Evolutionary conservation across 257 asterid species (phyloP), one percentile per base, ranked within the genome.

Genomic region (Avicennia marina): DNA sequence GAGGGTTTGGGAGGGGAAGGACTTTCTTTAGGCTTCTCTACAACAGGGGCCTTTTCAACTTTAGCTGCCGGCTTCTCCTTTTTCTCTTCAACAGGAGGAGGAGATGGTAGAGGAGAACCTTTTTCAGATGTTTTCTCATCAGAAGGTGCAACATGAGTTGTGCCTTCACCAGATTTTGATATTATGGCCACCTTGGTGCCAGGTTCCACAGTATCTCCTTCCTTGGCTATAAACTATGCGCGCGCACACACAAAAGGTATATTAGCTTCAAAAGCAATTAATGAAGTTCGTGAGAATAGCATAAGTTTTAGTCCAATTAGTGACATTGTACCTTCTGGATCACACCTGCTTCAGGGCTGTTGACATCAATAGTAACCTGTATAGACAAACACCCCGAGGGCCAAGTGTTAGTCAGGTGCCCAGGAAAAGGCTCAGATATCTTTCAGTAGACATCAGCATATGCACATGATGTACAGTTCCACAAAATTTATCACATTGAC

Each of bases 291-390:
- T 11, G 25, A n/a, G 34, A 22, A 9, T 53, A 21, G 53, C n/a
- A 13, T 38, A 18, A 41, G 4, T 27, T 27, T 29, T 9, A 52
- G 44, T 61, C 53, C 47, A 61, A 60, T 39, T 26, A 21, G 24
- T 9, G 26, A 70, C 22, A 46, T 15, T 39, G 22, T 64, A 93
- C 99, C 99, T 93, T 65, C 68, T 86, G 84, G 73, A 93, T 84
- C 31, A 93, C 89, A 58, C 99, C 99, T 16, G 99, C 89, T 84
- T 86, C 97, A 65, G 99, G 99, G 74, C 99, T 89, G 66, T 81
- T 73, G 64, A 93, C 99, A 78, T 93, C 99, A 59, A 93, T 93
- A 17, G 99, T 89, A 59, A 93, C 99, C 97, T 93, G 77, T 50
- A 69, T 56, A 34, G 31, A 47, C 26, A 47, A 64, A 64, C 26